Evolutionary conservation across 495 filamentous ascomycete genomes (phyloP).

Genomic region (Cairneyella variabilis): DNA sequence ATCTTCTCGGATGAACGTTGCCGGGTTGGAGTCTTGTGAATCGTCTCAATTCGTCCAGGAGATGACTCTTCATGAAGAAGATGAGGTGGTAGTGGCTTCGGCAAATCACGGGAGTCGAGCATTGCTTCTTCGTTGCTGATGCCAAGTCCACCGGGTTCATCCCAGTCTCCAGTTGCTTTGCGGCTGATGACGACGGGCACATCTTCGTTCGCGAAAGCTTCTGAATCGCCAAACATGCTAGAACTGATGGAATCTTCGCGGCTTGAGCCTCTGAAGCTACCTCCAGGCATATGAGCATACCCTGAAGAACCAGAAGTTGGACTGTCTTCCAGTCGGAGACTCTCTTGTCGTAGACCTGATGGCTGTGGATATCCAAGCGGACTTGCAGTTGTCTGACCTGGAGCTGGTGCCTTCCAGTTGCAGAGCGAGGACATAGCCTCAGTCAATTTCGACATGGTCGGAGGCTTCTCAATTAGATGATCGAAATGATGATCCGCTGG

Average conservation of each 20-base stretch:
- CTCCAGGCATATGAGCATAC: constrained; percentile 62
- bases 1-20: constrained; percentile 76
- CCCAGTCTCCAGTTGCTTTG: constrained; percentile 69
- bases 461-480: constrained; percentile 90
- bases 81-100: constrained; percentile 39
- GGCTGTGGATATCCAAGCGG: constrained; percentile 52
- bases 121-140: constrained; percentile 53
- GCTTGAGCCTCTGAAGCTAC: constrained; percentile 72
- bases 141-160: constrained; percentile 61
- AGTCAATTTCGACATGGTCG: constrained; percentile 80
- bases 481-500: constrained; percentile 94
- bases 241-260: constrained; percentile 83
- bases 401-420: constrained; percentile 80
- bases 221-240: constrained; percentile 80
- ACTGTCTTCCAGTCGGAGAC: constrained; percentile 66
- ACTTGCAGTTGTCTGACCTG: constrained; percentile 39
- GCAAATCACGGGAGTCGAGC: constrained; percentile 26
- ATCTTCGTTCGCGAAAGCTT: constrained; percentile 75
- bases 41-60: constrained; percentile 56
- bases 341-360: constrained; percentile 59
- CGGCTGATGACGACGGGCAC: constrained; percentile 70
- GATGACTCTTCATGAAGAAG: constrained; percentile 64
- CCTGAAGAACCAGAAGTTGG: constrained; percentile 79
- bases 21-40: constrained; percentile 49
- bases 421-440: constrained; percentile 83